Percentiles rank a stretch among this genome's conserved stretches.
Conservation (phyloP, 1,284 basidiomycete species). For the Fomitopsis betulina region DNA sequence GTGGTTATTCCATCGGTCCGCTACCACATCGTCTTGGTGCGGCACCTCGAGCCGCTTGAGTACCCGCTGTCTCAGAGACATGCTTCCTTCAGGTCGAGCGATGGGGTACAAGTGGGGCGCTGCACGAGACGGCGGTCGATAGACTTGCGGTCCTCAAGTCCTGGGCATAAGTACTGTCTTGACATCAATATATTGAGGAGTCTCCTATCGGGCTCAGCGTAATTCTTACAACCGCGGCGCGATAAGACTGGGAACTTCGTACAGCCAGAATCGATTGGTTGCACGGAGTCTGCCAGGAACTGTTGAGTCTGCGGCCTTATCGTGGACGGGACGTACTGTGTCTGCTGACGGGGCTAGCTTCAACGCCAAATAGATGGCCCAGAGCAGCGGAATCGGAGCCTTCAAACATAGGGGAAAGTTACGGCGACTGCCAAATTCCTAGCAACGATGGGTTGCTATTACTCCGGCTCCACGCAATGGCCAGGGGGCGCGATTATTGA, state of each 20-base stretch:
- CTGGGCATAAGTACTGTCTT: too few relatives aligned
- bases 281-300: too few relatives aligned
- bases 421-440: too few relatives aligned
- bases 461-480: neutral
- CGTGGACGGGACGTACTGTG: neutral
- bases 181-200: neutral
- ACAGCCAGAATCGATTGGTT: neutral
- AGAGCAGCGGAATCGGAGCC: too few relatives aligned
- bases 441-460: too few relatives aligned
- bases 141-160: neutral
- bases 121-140: neutral
- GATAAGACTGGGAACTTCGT: neutral
- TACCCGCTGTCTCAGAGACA: neutral
- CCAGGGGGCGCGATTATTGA: too few relatives aligned
- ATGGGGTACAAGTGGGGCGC: neutral
- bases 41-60: constrained; percentile 15
- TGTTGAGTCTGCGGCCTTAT: neutral
- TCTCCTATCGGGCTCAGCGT: neutral
- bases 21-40: constrained; percentile 7
- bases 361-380: too few relatives aligned
- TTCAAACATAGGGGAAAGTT: too few relatives aligned
- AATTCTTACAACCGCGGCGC: too few relatives aligned
- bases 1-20: constrained; percentile 18
- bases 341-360: neutral
- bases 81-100: neutral